These are phyloP conservation scores for Pulveroboletus sp. DNA, from an alignment of 768 basidiomycete species.

Conservation along the genomic window DNA sequence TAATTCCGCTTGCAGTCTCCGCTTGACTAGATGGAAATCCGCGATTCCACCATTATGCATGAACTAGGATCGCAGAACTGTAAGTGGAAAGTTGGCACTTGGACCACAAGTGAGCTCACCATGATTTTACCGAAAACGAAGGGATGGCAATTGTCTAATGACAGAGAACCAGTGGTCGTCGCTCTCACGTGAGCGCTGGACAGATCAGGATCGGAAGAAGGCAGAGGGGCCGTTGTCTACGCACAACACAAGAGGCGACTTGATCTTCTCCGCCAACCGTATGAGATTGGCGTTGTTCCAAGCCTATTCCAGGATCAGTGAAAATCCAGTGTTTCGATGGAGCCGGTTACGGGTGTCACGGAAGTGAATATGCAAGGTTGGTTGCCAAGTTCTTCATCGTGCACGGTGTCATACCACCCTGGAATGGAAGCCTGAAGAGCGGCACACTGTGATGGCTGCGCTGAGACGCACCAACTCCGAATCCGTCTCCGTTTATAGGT, in stretches of 20 bases:
- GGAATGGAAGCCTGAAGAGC: background rate
- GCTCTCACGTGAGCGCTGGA: conserved; percentile 86
- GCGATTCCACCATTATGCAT: conserved; percentile 98
- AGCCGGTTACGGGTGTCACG: conserved; percentile 70
- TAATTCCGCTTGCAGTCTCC: conserved; percentile 68
- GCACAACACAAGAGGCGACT: conserved; percentile 91
- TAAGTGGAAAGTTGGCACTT: background rate
- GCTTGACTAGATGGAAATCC: conserved; percentile 76
- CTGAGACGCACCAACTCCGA: conserved; percentile 75
- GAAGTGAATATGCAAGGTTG: conserved; percentile 97
- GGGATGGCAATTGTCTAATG: conserved; percentile 92
- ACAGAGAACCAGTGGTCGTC: conserved; percentile 88
- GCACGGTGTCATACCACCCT: conserved; percentile 94
- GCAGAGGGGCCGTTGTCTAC: conserved; percentile 22
- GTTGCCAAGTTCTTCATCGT: conserved; percentile 75
- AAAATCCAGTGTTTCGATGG: background rate
- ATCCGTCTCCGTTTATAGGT: conserved; percentile 95
- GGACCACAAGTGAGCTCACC: conserved; percentile 41
- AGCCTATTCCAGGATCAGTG: conserved; percentile 49
- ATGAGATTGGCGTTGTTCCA: conserved; percentile 95
- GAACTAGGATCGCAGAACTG: conserved; percentile 47
- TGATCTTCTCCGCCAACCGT: conserved; percentile 95
- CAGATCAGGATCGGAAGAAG: conserved; percentile 1
- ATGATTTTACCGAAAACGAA: conserved; percentile 90
- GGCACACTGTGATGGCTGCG: background rate